Conservation (phyloP, 2,329 filamentous ascomycete genomes). For the Penicillium sp. region DNA sequence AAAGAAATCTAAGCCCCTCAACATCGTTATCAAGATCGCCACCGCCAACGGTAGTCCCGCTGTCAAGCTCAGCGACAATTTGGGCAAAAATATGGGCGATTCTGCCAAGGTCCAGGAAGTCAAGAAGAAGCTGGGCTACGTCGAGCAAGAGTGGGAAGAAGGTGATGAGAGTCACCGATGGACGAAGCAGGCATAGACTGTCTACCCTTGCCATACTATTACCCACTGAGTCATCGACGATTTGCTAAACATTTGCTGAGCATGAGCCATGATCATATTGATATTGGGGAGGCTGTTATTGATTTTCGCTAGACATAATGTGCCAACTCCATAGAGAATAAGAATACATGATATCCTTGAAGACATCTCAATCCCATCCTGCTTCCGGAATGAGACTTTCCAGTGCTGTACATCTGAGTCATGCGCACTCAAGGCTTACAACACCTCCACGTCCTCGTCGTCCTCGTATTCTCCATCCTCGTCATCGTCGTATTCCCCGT, state of each 20-base stretch:
- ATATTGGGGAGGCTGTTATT: not conserved
- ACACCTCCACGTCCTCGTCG: not conserved
- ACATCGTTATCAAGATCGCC: constrained; percentile 97
- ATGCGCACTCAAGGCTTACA: not conserved
- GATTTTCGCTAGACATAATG: constrained; percentile 1
- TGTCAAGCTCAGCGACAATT: constrained; percentile 90
- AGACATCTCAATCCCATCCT: not conserved
- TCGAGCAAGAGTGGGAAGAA: constrained; percentile 77
- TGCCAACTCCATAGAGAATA: constrained; percentile 4
- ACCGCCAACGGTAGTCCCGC: constrained; percentile 77
- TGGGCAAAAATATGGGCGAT: constrained; percentile 92
- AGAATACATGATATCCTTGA: constrained; percentile 4
- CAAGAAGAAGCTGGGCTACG: constrained; percentile 81
- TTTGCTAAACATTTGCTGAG: not conserved
- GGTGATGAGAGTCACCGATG: constrained; percentile 83
- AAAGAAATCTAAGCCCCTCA: constrained; percentile 83
- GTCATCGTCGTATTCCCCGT: not conserved
- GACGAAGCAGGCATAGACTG: constrained; percentile 48
- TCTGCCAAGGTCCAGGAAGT: constrained; percentile 73
- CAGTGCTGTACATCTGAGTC: not conserved
- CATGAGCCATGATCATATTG: constrained; percentile 1
- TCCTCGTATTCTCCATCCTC: not conserved
- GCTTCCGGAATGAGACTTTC: not conserved
- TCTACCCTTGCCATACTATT: not conserved
- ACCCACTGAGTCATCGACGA: not conserved